Percentiles rank a stretch among this genome's conserved stretches.
Evolutionary conservation across 2,329 filamentous ascomycete species (phyloP).

Genomic region (Immersiporthe knoxdaviesiana): DNA sequence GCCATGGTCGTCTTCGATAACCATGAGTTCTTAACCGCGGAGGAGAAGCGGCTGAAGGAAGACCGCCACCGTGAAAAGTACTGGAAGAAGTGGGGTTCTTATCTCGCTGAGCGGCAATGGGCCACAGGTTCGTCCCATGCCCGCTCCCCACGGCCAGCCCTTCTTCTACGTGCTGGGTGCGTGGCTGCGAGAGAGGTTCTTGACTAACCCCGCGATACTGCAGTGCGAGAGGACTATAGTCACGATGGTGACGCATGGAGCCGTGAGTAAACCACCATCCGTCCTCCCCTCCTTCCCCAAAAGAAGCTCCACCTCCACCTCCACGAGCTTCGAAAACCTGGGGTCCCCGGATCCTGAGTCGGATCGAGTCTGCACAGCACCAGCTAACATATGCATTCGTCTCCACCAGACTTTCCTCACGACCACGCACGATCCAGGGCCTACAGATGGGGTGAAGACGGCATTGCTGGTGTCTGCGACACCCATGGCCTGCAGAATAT

Average conservation of each 20-base stretch:
- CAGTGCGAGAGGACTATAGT: slow-evolving; percentile 89
- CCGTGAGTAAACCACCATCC: slow-evolving; percentile 62
- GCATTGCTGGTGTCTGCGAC: slow-evolving; percentile 91
- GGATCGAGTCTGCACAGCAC: slow-evolving; percentile 35
- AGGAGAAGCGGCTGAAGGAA: slow-evolving; percentile 87
- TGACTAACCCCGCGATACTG: slow-evolving; percentile 32
- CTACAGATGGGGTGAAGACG: slow-evolving; percentile 96
- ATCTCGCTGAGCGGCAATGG: slow-evolving; percentile 94
- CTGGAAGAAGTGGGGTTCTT: slow-evolving; percentile 98
- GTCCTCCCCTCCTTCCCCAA: slow-evolving; percentile 4
- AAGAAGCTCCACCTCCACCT: slow-evolving; percentile 27
- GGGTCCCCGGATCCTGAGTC: slow-evolving; percentile 22
- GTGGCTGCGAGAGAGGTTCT: not conserved
- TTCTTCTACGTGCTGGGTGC: slow-evolving; percentile 26
- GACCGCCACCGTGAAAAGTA: slow-evolving; percentile 84
- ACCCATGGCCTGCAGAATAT: slow-evolving; percentile 91
- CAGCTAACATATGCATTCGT: slow-evolving; percentile 26
- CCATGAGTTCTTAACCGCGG: slow-evolving; percentile 83
- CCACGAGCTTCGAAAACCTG: slow-evolving; percentile 27
- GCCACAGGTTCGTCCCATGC: slow-evolving; percentile 70
- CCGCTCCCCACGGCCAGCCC: slow-evolving; percentile 25
- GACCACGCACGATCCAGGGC: slow-evolving; percentile 86
- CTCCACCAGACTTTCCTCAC: slow-evolving; percentile 79
- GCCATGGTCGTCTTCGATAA: slow-evolving; percentile 88
- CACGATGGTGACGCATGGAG: slow-evolving; percentile 94